Base-by-base conservation (phyloP, 73 alveolate genomes). In the Symbiodinium natans region DNA sequence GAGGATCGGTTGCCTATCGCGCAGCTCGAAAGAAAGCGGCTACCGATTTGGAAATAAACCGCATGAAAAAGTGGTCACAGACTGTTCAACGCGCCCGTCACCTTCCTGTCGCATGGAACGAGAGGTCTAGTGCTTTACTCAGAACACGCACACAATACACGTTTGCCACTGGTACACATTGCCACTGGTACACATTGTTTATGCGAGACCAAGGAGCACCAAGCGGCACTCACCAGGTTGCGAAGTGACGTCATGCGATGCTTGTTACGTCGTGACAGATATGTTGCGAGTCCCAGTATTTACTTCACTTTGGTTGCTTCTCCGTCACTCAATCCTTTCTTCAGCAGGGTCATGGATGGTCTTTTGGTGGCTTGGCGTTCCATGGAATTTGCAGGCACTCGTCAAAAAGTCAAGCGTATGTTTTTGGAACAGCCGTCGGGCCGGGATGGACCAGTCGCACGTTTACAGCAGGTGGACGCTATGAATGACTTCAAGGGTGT, bases 61-160 rank as follows among this genome's bases (percentile, higher is more conserved):
- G 75, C 15, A 0, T 83, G 74, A 31, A n/a, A 11, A 46, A 2
- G 23, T 83, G 92, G 92, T 13, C 29, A 1, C 34, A 13, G 43
- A 83, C 46, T 36, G 31, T 83, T 13, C 43, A 5, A 3, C 75
- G 92, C 10, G 39, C 43, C 25, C 92, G 92, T 21, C 73, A 42
- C 25, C 40, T 83, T 2, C 92, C 92, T 11, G 41, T 83, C 23
- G 3, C 77, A 3, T 83, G 92, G 92, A 19, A 41, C 6, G 92
- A 83, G 1, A 29, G 92, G 5, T 42, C 46, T 13, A 23, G 7
- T 2, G 75, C 59, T 34, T 42, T 83, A 10, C 41, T 85, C 5
- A 82, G 93, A 7, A 85, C 93, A 2, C 71, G 92, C 19, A 2
- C 92, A 2, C 71, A 41, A 9, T 83, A 10, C 77, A 83, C 92